Conservation (phyloP, 805 yeast species). For the Barnettozyma pratensis region DNA sequence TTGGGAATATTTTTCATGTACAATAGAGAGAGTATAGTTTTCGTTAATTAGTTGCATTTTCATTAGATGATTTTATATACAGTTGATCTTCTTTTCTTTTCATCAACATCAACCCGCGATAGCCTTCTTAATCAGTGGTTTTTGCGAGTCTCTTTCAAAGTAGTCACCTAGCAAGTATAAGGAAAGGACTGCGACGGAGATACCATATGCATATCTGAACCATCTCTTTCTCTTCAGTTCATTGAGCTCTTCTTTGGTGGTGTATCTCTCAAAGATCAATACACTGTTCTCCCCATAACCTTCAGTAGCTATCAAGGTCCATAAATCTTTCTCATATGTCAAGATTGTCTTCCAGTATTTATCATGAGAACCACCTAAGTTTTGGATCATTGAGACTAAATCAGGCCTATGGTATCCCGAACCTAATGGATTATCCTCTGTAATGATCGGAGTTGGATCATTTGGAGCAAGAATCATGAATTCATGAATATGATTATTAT, state of each 20-base stretch:
- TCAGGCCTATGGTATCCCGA: slow-evolving; percentile 33
- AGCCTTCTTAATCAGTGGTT: slow-evolving; percentile 6
- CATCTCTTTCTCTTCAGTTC: slow-evolving; percentile 3
- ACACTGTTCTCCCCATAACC: slow-evolving; percentile 27
- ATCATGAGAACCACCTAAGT: slow-evolving; percentile 33
- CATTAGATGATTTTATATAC: not conserved
- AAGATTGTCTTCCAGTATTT: slow-evolving; percentile 32
- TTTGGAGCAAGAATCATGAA: slow-evolving; percentile 16
- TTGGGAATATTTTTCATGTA: not conserved
- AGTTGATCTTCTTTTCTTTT: not conserved
- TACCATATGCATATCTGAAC: slow-evolving; percentile 2
- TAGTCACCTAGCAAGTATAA: not conserved
- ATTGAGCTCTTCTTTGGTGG: slow-evolving; percentile 11
- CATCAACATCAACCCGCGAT: not conserved
- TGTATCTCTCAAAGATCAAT: slow-evolving; percentile 36
- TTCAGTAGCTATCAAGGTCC: slow-evolving; percentile 51
- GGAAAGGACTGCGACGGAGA: not conserved
- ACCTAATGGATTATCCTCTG: slow-evolving; percentile 37
- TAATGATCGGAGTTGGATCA: slow-evolving; percentile 15
- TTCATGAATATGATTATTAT: slow-evolving; percentile 15
- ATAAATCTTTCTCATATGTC: slow-evolving; percentile 33
- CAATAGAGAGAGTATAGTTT: not conserved
- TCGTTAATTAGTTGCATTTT: not conserved
- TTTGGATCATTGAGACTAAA: slow-evolving; percentile 35
- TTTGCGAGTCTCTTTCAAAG: not conserved